Conservation (phyloP, 768 basidiomycete species). For the Hypsizygus marmoreus region DNA sequence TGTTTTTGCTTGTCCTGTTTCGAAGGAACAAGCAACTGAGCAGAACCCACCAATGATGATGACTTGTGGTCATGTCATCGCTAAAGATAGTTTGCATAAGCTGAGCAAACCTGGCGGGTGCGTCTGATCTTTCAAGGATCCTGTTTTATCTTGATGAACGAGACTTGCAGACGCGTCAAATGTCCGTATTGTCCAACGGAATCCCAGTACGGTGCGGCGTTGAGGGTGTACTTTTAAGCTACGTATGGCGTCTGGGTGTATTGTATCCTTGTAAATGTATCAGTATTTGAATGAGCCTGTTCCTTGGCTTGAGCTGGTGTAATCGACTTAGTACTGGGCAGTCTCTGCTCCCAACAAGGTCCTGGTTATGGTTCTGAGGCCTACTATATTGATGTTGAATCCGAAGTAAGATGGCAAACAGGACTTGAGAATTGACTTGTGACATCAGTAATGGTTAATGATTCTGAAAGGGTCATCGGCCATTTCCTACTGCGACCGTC, state of each 20-base stretch:
- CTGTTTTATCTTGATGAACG: constrained; percentile 5
- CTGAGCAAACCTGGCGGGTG: constrained; percentile 83
- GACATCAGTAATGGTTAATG: too few species aligned
- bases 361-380: too few species aligned
- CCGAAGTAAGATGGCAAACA: neutral
- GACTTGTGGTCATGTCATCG: constrained; percentile 92
- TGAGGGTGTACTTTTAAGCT: constrained; percentile 72
- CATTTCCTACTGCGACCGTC: too few species aligned
- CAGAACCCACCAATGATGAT: constrained; percentile 98
- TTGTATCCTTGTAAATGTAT: too few species aligned
- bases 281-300: constrained; percentile 1
- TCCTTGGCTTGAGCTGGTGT: constrained; percentile 1
- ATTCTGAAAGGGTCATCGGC: neutral
- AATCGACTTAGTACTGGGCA: neutral
- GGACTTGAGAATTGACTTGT: too few species aligned
- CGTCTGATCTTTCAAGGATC: constrained; percentile 13
- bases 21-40: constrained; percentile 94
- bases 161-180: constrained; percentile 73
- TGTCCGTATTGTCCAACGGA: constrained; percentile 96
- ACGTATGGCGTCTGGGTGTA: too few species aligned
- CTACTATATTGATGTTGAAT: too few species aligned
- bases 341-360: neutral
- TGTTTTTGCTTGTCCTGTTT: constrained; percentile 96
- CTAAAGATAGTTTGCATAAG: constrained; percentile 88
- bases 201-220: constrained; percentile 54